These are phyloP conservation scores for Penstemon davidsonii DNA, from an alignment of 257 asterid genomes.

Conservation along the genomic window DNA sequence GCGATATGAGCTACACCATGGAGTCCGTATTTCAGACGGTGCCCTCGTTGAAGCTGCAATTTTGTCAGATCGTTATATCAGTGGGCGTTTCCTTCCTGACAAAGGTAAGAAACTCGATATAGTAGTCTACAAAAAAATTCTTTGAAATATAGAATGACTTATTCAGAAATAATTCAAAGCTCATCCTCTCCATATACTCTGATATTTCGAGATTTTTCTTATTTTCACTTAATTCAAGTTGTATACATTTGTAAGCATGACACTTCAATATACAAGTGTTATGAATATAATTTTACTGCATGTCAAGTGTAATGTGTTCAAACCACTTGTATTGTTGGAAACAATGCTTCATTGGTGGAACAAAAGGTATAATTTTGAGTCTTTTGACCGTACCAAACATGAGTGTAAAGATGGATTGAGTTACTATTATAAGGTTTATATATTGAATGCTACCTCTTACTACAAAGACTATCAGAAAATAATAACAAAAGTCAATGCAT, in stretches of 20 bases:
- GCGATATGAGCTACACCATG: slow-evolving; percentile 95
- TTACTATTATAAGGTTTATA: neutral
- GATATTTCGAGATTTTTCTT: neutral
- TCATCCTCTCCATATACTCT: neutral
- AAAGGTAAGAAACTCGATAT: slow-evolving; percentile 53
- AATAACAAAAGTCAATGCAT: neutral
- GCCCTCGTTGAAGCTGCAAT: slow-evolving; percentile 95
- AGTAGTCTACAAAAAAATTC: slow-evolving; percentile 2
- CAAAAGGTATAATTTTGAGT: no score
- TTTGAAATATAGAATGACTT: neutral
- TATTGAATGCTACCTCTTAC: neutral
- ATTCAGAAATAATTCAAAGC: neutral
- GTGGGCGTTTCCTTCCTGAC: slow-evolving; percentile 92
- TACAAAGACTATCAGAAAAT: neutral
- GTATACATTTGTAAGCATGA: neutral
- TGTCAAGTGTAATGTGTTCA: neutral
- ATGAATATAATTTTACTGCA: slow-evolving; percentile 4
- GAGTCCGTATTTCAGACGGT: slow-evolving; percentile 88
- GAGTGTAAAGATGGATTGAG: neutral
- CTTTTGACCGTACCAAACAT: neutral
- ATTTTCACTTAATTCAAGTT: neutral
- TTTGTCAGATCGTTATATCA: slow-evolving; percentile 87
- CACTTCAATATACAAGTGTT: slow-evolving; percentile 2
- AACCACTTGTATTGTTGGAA: neutral
- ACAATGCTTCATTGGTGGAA: neutral